Conservation (phyloP, 768 basidiomycete genomes). For the Lactarius pseudohatsudake region DNA sequence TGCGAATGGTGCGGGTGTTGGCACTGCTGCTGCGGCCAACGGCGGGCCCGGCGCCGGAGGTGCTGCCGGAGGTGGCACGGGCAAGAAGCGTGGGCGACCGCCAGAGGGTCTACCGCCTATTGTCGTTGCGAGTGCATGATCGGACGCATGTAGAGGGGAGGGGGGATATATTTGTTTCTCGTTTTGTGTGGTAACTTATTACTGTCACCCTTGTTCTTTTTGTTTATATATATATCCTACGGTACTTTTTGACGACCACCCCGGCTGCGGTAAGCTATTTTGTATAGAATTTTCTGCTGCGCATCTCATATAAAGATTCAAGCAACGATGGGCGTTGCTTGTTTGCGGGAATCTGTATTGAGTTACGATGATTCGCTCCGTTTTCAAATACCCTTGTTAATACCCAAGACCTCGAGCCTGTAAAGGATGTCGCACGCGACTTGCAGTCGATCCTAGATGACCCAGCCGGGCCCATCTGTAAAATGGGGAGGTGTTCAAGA, state of each 20-base stretch:
- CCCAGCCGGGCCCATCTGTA: too few relatives aligned
- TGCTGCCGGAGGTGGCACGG: conserved; percentile 11
- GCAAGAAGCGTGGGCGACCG: conserved; percentile 30
- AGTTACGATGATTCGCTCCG: not conserved
- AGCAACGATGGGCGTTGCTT: not conserved
- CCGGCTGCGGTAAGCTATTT: conserved; percentile 3
- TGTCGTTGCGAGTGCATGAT: conserved; percentile 37
- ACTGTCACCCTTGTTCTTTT: conserved; percentile 12
- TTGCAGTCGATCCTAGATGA: not conserved
- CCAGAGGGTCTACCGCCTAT: conserved; percentile 33
- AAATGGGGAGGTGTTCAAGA: too few relatives aligned
- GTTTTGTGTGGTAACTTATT: conserved; percentile 26
- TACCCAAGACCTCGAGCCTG: not conserved
- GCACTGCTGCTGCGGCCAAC: not conserved
- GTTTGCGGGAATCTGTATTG: not conserved
- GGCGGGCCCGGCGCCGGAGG: not conserved
- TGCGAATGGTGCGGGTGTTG: not conserved
- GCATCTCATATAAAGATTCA: not conserved
- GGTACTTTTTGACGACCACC: conserved; percentile 6
- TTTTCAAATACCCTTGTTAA: not conserved
- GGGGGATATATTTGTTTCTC: not conserved
- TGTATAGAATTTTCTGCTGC: not conserved
- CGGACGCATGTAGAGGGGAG: not conserved
- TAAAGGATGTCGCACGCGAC: not conserved
- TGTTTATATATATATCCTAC: conserved; percentile 22